Conservation (phyloP, 2,329 filamentous ascomycete species). For the Pseudocercospora crystallina region DNA sequence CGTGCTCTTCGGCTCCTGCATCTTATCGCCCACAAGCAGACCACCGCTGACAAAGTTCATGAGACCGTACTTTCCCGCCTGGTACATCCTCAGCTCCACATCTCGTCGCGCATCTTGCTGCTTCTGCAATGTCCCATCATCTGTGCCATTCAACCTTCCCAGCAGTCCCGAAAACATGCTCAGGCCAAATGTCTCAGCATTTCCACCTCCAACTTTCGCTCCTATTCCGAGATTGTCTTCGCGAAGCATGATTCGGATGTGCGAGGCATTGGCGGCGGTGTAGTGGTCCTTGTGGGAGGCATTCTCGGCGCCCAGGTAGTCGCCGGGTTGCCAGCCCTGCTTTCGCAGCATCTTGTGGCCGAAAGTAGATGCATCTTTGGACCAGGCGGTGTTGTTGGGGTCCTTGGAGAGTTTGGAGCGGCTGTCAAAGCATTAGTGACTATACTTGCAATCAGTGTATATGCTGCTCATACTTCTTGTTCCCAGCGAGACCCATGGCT, state of each 20-base stretch:
- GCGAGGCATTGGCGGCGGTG: constrained; percentile 76
- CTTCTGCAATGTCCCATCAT: constrained; percentile 70
- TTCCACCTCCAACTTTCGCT: constrained; percentile 70
- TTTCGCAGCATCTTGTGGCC: constrained; percentile 85
- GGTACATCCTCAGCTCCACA: constrained; percentile 70
- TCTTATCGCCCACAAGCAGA: constrained; percentile 61
- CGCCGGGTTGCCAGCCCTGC: constrained; percentile 88
- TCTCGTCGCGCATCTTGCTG: constrained; percentile 63
- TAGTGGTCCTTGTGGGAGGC: constrained; percentile 73
- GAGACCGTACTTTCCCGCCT: constrained; percentile 71
- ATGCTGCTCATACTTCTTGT: constrained; percentile 9
- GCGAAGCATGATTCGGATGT: constrained; percentile 81
- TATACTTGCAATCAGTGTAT: too few species aligned
- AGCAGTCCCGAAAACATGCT: constrained; percentile 84
- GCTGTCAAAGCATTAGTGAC: constrained; percentile 41
- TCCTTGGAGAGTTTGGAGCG: constrained; percentile 78
- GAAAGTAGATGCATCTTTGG: constrained; percentile 75
- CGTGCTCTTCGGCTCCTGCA: constrained; percentile 37
- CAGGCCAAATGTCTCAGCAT: constrained; percentile 74
- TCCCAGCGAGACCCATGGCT: constrained; percentile 67
- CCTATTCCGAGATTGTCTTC: constrained; percentile 91
- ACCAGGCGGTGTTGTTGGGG: constrained; percentile 95
- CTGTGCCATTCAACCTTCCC: constrained; percentile 85
- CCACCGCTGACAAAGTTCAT: constrained; percentile 90
- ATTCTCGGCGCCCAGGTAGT: constrained; percentile 75